A percentile compares a stretch with the other conserved stretches of the same genome.
phyloP scores from a whole-genome alignment of 169 alveolate species.

The Toxoplasma gondii region DNA sequence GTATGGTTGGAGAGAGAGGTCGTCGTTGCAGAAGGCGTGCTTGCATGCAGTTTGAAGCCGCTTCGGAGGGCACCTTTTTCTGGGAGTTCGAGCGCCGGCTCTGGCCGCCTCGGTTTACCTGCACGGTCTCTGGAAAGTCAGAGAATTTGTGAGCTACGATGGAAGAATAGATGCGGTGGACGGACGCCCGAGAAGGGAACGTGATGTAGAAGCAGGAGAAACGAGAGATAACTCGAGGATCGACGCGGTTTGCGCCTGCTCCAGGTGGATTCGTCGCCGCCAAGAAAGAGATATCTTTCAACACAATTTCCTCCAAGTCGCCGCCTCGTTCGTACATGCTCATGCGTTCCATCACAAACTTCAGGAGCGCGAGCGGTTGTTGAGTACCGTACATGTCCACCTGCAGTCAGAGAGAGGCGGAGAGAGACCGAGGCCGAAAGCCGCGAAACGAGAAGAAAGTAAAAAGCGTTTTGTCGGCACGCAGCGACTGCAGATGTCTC shows the following conservation, averaged over 20 bases:
- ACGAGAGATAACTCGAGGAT: conserved; percentile 91
- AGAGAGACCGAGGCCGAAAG: not conserved
- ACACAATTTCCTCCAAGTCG: conserved; percentile 81
- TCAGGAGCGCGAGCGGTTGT: conserved; percentile 94
- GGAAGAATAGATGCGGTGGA: conserved; percentile 89
- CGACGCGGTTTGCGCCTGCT: conserved; percentile 90
- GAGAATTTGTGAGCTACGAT: conserved; percentile 85
- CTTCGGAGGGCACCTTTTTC: too few relatives aligned
- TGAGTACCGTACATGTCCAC: conserved; percentile 93
- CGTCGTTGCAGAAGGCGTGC: too few relatives aligned
- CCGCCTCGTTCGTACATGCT: conserved; percentile 86
- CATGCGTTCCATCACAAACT: conserved; percentile 90
- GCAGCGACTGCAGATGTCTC: too few relatives aligned
- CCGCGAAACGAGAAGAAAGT: too few relatives aligned
- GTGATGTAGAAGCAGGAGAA: conserved; percentile 83
- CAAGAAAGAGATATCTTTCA: conserved; percentile 88
- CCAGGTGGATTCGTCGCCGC: conserved; percentile 94
- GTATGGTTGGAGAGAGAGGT: too few relatives aligned
- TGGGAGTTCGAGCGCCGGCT: too few relatives aligned
- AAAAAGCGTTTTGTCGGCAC: too few relatives aligned
- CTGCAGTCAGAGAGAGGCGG: conserved; percentile 13
- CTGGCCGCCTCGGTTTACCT: conserved; percentile 49
- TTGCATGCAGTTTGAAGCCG: too few relatives aligned
- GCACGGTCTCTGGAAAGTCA: conserved; percentile 83
- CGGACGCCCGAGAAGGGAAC: conserved; percentile 84